A percentile compares a stretch with the other conserved stretches of the same genome.
Conservation (phyloP, 345 rosid species). For the Alliaria petiolata region DNA sequence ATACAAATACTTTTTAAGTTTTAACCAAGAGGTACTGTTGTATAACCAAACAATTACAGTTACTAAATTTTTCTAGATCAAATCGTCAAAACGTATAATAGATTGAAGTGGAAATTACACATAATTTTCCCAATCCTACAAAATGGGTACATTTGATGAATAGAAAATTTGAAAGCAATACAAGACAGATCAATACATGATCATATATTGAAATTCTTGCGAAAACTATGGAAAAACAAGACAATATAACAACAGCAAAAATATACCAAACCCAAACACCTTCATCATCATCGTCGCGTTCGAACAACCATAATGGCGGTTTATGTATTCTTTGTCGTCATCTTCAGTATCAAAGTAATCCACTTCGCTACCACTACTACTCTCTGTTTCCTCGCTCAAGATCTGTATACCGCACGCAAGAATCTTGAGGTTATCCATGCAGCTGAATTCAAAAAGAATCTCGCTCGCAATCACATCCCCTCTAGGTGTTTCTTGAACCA, state of each 20-base stretch:
- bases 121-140: neutral
- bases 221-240: neutral
- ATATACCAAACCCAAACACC: neutral
- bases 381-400: neutral
- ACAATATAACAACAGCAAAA: neutral
- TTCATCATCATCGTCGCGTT: neutral
- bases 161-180: neutral
- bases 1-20: too few species aligned
- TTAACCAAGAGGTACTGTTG: too few species aligned
- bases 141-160: neutral
- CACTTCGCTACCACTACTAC: neutral
- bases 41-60: too few species aligned
- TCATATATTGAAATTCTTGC: neutral
- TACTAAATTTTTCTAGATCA: too few species aligned
- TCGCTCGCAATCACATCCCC: neutral
- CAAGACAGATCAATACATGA: neutral
- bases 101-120: neutral
- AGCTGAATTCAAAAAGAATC: neutral
- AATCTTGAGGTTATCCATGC: neutral
- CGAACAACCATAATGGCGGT: neutral
- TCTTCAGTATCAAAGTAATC: neutral
- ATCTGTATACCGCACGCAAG: constrained; percentile 9
- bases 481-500: neutral
- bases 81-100: too few species aligned
- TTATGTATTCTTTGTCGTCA: neutral